Evolutionary conservation across 2,329 filamentous ascomycete genomes (phyloP).

Genomic region (Ophioceras dolichostomum): DNA sequence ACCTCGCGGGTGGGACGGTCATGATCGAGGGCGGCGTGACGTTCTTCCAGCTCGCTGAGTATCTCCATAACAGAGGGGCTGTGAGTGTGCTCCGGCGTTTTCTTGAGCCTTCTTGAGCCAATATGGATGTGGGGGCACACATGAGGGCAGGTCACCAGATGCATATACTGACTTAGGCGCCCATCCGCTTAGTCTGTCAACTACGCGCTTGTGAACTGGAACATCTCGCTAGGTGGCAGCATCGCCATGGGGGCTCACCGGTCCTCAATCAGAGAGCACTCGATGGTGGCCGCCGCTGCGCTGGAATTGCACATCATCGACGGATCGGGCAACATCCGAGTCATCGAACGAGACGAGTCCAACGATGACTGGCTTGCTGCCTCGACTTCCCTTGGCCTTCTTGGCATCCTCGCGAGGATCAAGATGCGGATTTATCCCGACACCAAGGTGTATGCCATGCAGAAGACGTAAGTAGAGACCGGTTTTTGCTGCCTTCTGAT

Average conservation of each 20-base stretch:
- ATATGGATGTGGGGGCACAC: too few relatives aligned
- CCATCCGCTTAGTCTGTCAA: slow-evolving; percentile 27
- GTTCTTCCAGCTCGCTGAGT: slow-evolving; percentile 37
- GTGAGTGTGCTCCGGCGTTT: too few relatives aligned
- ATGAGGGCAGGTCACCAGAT: too few relatives aligned
- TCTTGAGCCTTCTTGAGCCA: too few relatives aligned
- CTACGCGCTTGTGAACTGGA: slow-evolving; percentile 40
- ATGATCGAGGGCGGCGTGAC: slow-evolving; percentile 38
- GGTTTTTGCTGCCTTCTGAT: too few relatives aligned
- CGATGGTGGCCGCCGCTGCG: slow-evolving; percentile 36
- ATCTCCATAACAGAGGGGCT: slow-evolving; percentile 30
- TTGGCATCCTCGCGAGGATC: slow-evolving; percentile 33
- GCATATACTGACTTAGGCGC: too few relatives aligned
- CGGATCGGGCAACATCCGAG: slow-evolving; percentile 28
- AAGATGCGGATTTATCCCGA: slow-evolving; percentile 37
- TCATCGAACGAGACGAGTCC: slow-evolving; percentile 25
- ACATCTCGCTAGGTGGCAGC: slow-evolving; percentile 36
- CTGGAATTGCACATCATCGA: slow-evolving; percentile 36
- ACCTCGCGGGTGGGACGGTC: slow-evolving; percentile 28
- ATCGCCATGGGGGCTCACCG: slow-evolving; percentile 41
- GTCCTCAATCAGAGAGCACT: slow-evolving; percentile 31
- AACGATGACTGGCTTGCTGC: slow-evolving; percentile 38
- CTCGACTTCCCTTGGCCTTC: slow-evolving; percentile 33
- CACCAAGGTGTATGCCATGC: slow-evolving; percentile 36
- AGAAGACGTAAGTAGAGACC: slow-evolving; percentile 32